Conservation (phyloP, 2,329 filamentous ascomycete species). For the Chrysoporthe puriensis region DNA sequence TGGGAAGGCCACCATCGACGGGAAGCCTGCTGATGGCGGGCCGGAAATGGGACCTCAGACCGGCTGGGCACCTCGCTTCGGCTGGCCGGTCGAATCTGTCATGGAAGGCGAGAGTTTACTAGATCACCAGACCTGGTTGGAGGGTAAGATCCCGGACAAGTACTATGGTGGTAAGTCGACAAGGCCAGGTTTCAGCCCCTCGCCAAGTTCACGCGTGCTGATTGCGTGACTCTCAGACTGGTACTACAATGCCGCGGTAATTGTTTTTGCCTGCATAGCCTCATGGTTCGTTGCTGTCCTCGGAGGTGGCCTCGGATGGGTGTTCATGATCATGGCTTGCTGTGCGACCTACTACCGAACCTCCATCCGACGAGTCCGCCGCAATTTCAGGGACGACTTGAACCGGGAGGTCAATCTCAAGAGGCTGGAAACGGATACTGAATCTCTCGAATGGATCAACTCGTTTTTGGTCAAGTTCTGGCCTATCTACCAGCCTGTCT, state of each 20-base stretch:
- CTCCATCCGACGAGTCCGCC: slow-evolving; percentile 86
- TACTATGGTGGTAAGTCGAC: slow-evolving; percentile 78
- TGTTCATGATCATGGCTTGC: slow-evolving; percentile 88
- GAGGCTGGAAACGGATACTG: slow-evolving; percentile 84
- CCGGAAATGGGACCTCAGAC: slow-evolving; percentile 61
- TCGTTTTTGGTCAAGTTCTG: slow-evolving; percentile 98
- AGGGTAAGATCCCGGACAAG: slow-evolving; percentile 81
- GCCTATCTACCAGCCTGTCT: slow-evolving; percentile 95
- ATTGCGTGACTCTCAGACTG: slow-evolving; percentile 64
- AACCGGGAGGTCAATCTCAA: slow-evolving; percentile 81
- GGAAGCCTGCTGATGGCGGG: slow-evolving; percentile 57
- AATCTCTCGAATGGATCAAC: slow-evolving; percentile 98
- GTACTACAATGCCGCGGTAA: slow-evolving; percentile 97
- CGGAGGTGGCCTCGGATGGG: slow-evolving; percentile 89
- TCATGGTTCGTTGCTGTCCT: slow-evolving; percentile 91
- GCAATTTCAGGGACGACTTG: slow-evolving; percentile 95
- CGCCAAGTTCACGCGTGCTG: not conserved
- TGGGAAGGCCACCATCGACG: slow-evolving; percentile 53
- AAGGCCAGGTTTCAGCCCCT: not conserved
- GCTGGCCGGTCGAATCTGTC: slow-evolving; percentile 63
- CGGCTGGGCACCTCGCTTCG: slow-evolving; percentile 89
- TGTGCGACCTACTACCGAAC: slow-evolving; percentile 97
- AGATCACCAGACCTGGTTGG: slow-evolving; percentile 87
- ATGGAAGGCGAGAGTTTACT: slow-evolving; percentile 70
- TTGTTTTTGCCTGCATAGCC: slow-evolving; percentile 86